These are phyloP conservation scores for Coniferiporia sulphurascens DNA, from an alignment of 1,284 basidiomycete species.

Conservation along the genomic window DNA sequence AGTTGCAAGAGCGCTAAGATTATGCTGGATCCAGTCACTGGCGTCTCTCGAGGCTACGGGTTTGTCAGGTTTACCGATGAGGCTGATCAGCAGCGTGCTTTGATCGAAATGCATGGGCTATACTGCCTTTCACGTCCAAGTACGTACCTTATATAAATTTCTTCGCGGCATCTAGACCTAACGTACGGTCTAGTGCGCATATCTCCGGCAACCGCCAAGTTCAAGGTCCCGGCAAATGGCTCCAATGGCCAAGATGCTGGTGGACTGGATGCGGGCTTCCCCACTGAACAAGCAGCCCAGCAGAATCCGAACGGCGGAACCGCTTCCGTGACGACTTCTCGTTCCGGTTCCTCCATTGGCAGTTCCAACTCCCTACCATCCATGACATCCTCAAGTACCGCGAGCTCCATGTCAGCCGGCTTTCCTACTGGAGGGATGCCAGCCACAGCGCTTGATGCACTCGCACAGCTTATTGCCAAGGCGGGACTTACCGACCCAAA, in stretches of 20 bases:
- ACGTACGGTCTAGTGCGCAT: conserved; percentile 66
- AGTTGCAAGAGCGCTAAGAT: conserved; percentile 93
- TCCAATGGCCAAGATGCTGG: conserved; percentile 31
- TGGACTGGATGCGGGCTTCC: neutral
- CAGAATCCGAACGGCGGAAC: conserved; percentile 23
- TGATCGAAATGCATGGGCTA: conserved; percentile 86
- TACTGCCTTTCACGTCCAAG: conserved; percentile 83
- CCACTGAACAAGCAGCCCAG: neutral
- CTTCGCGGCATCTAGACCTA: conserved; percentile 12
- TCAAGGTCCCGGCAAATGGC: conserved; percentile 52
- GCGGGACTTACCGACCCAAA: conserved; percentile 14
- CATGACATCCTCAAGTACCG: conserved; percentile 49
- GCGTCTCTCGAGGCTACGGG: conserved; percentile 85
- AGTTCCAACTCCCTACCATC: conserved; percentile 52
- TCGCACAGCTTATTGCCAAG: conserved; percentile 40
- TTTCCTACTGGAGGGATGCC: conserved; percentile 5
- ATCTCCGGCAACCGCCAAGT: conserved; percentile 84
- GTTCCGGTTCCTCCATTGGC: conserved; percentile 51
- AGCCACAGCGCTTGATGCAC: conserved; percentile 34
- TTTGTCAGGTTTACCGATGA: conserved; percentile 88
- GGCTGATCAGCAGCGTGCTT: conserved; percentile 79
- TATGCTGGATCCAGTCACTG: conserved; percentile 85
- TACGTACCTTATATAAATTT: conserved; percentile 35
- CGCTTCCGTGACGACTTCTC: conserved; percentile 39
- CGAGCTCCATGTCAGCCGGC: conserved; percentile 37